Evolutionary conservation across 2,329 filamentous ascomycete species (phyloP), one percentile per base, ranked within the genome.

Genomic region (Cryphonectria japonica): DNA sequence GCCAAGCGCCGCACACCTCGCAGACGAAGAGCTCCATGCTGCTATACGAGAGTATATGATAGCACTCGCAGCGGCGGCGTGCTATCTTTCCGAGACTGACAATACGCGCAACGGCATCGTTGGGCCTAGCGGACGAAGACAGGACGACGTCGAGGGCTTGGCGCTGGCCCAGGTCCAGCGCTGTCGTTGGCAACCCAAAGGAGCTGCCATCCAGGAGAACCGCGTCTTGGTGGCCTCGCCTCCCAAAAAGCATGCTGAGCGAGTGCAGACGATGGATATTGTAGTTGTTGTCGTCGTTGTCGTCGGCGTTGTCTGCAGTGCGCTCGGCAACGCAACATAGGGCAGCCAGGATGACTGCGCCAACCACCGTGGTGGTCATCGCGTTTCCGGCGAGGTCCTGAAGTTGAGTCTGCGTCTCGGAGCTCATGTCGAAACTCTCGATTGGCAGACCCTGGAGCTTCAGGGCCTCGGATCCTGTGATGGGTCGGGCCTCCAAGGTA

Each of bases 381-480:
- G 93, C 93, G 77, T 96, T 95, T 0, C 93, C 93, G 1, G 91
- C 92, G 2, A 95, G 81, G 74, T 94, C 88, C 73, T 91, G 88
- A 2, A 93, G 82, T 26, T 94, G 82, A 1, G 81, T 79, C 63
- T 90, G 84, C 0, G 85, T 86, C 75, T 95, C 90, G 11, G 85
- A 85, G 0, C 87, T 89, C n/a, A 94, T 83, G 0, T 89, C 81
- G 14, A 95, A 81, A 65, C 86, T 85, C 68, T 89, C 81, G 1
- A 91, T 78, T 0, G 91, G 91, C 65, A 95, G 82, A 0, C 92
- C 93, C 80, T 95, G 93, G 6, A 94, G 79, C 7, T 82, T 79
- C 1, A 95, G 81, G 1, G 87, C 82, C 77, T 95, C 91, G 6
- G 85, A 83, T 0, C 92, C 90, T 14, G 85, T 85, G 2, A 95